Evolutionary conservation across 1,139 yeast species (phyloP).

Genomic region (Yamadazyma triangularis): DNA sequence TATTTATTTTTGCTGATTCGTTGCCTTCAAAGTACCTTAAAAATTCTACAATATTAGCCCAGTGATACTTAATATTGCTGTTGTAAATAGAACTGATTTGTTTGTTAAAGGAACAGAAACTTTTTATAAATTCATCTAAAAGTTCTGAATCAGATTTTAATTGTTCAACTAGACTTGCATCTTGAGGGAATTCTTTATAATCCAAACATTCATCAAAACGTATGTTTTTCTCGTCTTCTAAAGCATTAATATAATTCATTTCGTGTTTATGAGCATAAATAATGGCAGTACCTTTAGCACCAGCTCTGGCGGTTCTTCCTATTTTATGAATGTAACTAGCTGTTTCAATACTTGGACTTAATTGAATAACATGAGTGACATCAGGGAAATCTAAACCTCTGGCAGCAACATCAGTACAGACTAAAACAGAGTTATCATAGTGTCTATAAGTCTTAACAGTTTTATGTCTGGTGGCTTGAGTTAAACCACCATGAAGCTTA

Average conservation of each 20-base stretch:
- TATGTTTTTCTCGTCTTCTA: conserved; percentile 46
- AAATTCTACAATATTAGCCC: conserved; percentile 8
- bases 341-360: conserved; percentile 68
- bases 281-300: conserved; percentile 66
- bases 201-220: conserved; percentile 33
- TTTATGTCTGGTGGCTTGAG: conserved; percentile 61
- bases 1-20: conserved; percentile 5
- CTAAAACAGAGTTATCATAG: conserved; percentile 50
- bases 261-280: conserved; percentile 48
- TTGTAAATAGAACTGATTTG: conserved; percentile 25
- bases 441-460: conserved; percentile 53
- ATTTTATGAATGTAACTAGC: conserved; percentile 87
- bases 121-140: conserved; percentile 10
- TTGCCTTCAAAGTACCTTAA: conserved; percentile 9
- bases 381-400: conserved; percentile 94
- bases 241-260: conserved; percentile 38
- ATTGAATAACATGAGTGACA: conserved; percentile 77
- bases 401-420: conserved; percentile 93
- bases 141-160: conserved; percentile 3
- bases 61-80: conserved; percentile 11
- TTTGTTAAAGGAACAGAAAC: conserved; percentile 29
- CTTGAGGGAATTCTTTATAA: conserved; percentile 11
- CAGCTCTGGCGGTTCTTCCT: conserved; percentile 97
- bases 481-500: conserved; percentile 63
- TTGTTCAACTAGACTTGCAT: conserved; percentile 7